Evolutionary conservation across 179 eudicot species (phyloP).

Genomic region (Beta corolliflora): DNA sequence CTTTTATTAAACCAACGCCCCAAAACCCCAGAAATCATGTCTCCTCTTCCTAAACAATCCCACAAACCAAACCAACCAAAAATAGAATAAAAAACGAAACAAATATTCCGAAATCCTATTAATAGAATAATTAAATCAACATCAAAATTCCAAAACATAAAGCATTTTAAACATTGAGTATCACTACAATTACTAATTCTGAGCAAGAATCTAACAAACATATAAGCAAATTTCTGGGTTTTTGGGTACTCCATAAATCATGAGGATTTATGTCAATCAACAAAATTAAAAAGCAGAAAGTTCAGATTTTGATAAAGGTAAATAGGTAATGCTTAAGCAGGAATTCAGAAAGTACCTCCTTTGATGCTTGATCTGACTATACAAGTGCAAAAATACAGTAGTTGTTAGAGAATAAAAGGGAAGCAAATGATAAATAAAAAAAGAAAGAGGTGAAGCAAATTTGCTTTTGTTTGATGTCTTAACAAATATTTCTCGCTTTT

Average conservation of each 20-base stretch:
- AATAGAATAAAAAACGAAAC: background rate
- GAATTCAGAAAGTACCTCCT: background rate
- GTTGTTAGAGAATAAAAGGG: background rate
- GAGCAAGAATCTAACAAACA: background rate
- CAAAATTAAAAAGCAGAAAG: background rate
- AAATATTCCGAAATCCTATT: background rate
- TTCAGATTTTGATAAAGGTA: too few species aligned
- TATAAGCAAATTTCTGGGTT: background rate
- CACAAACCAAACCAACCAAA: background rate
- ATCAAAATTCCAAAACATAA: background rate
- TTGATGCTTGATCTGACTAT: constrained; percentile 5
- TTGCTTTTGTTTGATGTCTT: too few species aligned
- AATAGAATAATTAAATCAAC: background rate
- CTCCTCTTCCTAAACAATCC: background rate
- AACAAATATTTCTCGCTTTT: too few species aligned
- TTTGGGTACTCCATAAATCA: background rate
- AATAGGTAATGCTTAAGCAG: background rate
- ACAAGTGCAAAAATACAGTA: background rate
- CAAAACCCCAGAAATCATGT: background rate
- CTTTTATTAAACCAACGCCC: background rate
- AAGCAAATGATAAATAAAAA: background rate
- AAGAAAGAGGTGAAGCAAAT: background rate
- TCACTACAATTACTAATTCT: background rate
- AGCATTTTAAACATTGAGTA: background rate
- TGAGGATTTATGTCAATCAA: background rate